Evolutionary conservation across 352 stramenopile genomes (phyloP), one percentile per base, ranked within the genome.

Genomic region (Phytophthora quininea): DNA sequence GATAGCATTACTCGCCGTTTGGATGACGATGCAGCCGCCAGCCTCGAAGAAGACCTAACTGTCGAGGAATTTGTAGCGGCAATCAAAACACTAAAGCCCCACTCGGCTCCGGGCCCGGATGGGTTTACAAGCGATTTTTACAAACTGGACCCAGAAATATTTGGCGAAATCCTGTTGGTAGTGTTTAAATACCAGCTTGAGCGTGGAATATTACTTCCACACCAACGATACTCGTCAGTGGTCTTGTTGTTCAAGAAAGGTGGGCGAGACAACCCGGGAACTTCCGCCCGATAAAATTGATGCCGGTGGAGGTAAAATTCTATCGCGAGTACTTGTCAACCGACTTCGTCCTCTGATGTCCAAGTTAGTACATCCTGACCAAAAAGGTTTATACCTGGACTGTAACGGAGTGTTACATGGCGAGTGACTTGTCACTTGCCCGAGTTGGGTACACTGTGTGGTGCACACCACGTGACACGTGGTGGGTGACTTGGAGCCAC

Each of bases 261-360:
- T 11, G 10, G 10, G 5, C 35, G 35, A 40, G 35, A 40, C 35
- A 10, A 40, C 10, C 35, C 35, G 10, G 35, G 35, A 40, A 10
- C 10, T 40, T 40, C 10, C 35, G 50, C 4, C 33, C 50, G 5
- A 56, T 56, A 10, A 7, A 30, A 4, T 40, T 45, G 6, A 56
- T 56, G 50, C 50, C 32, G 30, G 50, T 56, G 1, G 50, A 56
- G 31, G 50, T 56, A 11, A 56, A 47, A 32, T 56, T 8, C 15
- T 56, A 8, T 56, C 50, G 14, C 31, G 32, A 7, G 50, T 46
- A 9, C 19, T 56, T 14, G 19, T 45, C 12, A 2, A 56, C 12
- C 50, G 50, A 33, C 15, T 56, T 15, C 32, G 32, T 10, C 32
- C 15, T 27, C 30, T 56, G 12, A 47, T 56, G 32, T n/a, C n/a